Conservation (phyloP, 2,329 filamentous ascomycete species). For the Fusarium nygamai region DNA sequence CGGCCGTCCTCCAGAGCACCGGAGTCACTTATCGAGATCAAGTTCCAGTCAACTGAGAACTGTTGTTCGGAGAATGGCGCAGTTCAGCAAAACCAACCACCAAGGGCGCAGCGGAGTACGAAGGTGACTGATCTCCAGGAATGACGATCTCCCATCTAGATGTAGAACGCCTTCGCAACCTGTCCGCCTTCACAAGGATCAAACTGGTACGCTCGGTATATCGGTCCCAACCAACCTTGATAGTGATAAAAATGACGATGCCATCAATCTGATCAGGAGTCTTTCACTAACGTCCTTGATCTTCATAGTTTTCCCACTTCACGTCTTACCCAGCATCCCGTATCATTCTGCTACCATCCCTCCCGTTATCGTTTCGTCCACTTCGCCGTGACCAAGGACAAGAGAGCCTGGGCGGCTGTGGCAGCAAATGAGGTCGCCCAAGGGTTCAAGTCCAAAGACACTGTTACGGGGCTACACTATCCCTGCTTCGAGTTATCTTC, state of each 20-base stretch:
- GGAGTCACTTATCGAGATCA: accelerated
- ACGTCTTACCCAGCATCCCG: no score
- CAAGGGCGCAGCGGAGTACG: accelerated
- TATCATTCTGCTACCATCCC: accelerated
- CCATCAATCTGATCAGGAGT: background rate
- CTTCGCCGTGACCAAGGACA: background rate
- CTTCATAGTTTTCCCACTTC: background rate
- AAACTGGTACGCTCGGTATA: no score
- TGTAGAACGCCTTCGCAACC: accelerated
- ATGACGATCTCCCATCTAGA: accelerated
- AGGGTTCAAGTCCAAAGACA: background rate
- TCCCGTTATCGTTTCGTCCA: background rate
- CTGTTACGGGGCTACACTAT: background rate
- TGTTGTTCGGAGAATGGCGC: accelerated
- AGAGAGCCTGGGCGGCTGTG: background rate
- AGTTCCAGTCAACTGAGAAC: background rate
- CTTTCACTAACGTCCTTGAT: background rate
- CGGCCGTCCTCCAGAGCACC: accelerated
- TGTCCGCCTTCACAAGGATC: no score
- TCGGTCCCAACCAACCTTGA: accelerated
- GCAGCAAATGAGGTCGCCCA: background rate
- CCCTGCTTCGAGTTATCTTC: accelerated
- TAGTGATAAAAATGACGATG: background rate
- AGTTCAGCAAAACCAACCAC: background rate
- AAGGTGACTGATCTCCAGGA: background rate